Conservation (phyloP, 2,329 filamentous ascomycete species). For the Colletotrichum gigasporum region DNA sequence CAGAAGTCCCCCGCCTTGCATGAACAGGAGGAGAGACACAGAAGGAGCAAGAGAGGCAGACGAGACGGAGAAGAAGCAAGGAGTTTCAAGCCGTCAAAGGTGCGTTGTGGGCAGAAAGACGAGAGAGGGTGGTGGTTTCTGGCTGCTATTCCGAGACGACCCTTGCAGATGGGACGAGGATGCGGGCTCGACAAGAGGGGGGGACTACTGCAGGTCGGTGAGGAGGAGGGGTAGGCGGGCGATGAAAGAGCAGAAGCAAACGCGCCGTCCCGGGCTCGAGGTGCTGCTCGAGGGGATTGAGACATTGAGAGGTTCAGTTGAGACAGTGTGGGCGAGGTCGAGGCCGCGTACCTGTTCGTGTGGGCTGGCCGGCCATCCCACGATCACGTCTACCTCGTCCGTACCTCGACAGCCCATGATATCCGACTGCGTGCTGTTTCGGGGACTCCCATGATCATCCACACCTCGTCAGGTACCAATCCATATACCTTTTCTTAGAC, state of each 20-base stretch:
- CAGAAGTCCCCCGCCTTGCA: slow-evolving; percentile 15
- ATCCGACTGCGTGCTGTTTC: neutral
- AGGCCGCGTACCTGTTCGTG: neutral
- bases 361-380: neutral
- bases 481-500: slow-evolving; percentile 43
- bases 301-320: neutral
- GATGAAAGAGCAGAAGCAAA: slow-evolving; percentile 21
- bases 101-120: neutral
- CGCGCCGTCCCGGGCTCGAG: slow-evolving; percentile 14
- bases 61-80: slow-evolving; percentile 18
- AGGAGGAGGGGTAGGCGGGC: slow-evolving; percentile 11
- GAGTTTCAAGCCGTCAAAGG: slow-evolving; percentile 5
- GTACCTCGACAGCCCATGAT: neutral
- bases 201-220: slow-evolving; percentile 15
- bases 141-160: slow-evolving; percentile 6
- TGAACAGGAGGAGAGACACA: slow-evolving; percentile 25
- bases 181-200: slow-evolving; percentile 2
- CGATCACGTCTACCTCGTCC: neutral
- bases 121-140: neutral
- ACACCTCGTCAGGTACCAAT: slow-evolving; percentile 54
- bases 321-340: slow-evolving; percentile 13
- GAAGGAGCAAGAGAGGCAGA: slow-evolving; percentile 1
- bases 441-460: slow-evolving; percentile 52
- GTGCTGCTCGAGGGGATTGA: neutral
- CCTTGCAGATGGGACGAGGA: slow-evolving; percentile 26